Percentiles rank a stretch among this genome's conserved stretches.
These are phyloP conservation scores for Leptographium radiaticola DNA, from an alignment of 2,329 filamentous ascomycete species.

Conservation along the genomic window DNA sequence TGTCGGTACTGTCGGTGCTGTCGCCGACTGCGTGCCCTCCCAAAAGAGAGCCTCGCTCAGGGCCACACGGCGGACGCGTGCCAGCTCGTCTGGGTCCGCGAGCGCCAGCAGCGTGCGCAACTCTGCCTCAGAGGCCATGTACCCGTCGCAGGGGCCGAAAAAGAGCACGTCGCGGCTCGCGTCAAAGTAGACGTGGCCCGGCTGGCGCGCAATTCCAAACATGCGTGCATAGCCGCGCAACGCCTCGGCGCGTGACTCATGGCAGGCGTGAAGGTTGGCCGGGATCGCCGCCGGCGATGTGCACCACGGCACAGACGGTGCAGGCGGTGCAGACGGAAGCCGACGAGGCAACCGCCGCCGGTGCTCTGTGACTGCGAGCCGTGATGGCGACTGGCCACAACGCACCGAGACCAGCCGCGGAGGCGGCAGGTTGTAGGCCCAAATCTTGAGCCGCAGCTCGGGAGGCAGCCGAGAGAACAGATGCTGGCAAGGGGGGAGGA, in stretches of 20 bases:
- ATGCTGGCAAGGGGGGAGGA: conserved; percentile 19
- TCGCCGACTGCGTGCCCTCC: background rate
- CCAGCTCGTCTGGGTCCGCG: conserved; percentile 27
- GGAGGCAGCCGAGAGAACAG: conserved; percentile 29
- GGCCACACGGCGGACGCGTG: conserved; percentile 27
- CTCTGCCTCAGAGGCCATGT: conserved; percentile 31
- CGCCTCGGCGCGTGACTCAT: conserved; percentile 31
- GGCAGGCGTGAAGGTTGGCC: conserved; percentile 30
- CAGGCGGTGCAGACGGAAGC: background rate
- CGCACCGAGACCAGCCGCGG: conserved; percentile 30
- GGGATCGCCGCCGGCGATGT: conserved; percentile 28
- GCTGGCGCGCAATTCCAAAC: conserved; percentile 28
- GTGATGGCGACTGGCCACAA: conserved; percentile 14
- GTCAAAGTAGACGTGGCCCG: conserved; percentile 30
- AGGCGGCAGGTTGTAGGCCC: conserved; percentile 29
- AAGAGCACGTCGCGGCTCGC: conserved; percentile 29
- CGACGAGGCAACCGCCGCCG: background rate
- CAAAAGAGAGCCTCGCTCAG: conserved; percentile 30
- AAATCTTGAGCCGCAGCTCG: conserved; percentile 34
- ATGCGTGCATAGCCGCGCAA: conserved; percentile 25
- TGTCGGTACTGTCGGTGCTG: background rate
- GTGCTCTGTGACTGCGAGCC: conserved; percentile 5
- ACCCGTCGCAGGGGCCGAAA: conserved; percentile 31
- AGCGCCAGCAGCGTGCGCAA: conserved; percentile 31
- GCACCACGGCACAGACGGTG: conserved; percentile 10